Evolutionary conservation across 139 green algal species (phyloP).

Genomic region (Mesotaenium endlicherianum): DNA sequence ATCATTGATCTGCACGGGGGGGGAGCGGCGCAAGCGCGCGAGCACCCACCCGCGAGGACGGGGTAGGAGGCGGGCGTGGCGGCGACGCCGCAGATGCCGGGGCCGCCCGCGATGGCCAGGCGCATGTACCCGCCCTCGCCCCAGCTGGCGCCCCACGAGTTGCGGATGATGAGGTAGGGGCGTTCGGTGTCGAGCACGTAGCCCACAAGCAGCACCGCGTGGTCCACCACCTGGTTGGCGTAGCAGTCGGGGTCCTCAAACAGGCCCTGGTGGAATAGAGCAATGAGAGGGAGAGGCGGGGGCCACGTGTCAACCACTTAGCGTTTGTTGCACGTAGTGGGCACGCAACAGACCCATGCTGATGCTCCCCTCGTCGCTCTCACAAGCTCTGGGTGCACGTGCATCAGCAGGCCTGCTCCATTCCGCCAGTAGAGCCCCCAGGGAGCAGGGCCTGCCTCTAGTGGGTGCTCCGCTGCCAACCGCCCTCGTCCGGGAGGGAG

Average conservation of each 20-base stretch:
- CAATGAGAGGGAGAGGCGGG: too few relatives aligned
- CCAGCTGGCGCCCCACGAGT: slow-evolving; percentile 69
- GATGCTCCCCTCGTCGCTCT: too few relatives aligned
- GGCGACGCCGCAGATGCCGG: slow-evolving; percentile 7
- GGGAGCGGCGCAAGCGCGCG: background rate
- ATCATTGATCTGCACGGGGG: background rate
- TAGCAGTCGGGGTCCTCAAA: slow-evolving; percentile 2
- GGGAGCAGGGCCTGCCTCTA: too few relatives aligned
- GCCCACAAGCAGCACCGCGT: slow-evolving; percentile 80
- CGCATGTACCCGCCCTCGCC: slow-evolving; percentile 76
- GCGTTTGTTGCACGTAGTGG: too few relatives aligned
- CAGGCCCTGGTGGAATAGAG: too few relatives aligned
- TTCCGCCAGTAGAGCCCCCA: too few relatives aligned
- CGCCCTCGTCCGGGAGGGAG: too few relatives aligned
- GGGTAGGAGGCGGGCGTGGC: background rate
- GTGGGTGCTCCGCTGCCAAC: too few relatives aligned
- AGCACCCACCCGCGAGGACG: background rate
- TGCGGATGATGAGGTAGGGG: slow-evolving; percentile 63
- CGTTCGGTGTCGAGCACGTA: slow-evolving; percentile 71
- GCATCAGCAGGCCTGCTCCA: too few relatives aligned
- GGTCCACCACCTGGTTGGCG: slow-evolving; percentile 62
- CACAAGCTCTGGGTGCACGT: too few relatives aligned
- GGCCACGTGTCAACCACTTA: too few relatives aligned
- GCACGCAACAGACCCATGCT: too few relatives aligned
- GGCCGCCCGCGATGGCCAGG: slow-evolving; percentile 51